Evolutionary conservation across 495 filamentous ascomycete genomes (phyloP), one percentile per base, ranked within the genome.

Genomic region (Xylaria telfairii): DNA sequence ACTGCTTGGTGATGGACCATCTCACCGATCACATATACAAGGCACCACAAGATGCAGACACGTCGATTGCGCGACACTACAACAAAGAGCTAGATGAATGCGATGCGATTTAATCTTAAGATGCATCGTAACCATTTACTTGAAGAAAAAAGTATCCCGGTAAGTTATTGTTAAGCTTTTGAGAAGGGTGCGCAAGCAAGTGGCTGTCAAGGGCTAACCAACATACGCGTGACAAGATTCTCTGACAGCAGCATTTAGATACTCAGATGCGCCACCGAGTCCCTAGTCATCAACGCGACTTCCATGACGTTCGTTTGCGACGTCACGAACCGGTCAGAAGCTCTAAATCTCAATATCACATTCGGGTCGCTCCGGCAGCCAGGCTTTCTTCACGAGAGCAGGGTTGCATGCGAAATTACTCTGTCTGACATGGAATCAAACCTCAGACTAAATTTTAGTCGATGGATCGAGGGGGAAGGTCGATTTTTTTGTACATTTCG

Each of bases 381-480:
- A 59, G 54, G 15, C 32, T 17, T 34, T 59, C 32, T 34, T 59
- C 32, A 1, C 6, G 10, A 37, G 6, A 6, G 30, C 30, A 57
- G 54, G 54, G 54, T n/a, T 59, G 19, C 30, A 59, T 59, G 30
- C 17, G 30, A 59, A 17, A 59, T 30, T 59, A n/a, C 54, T 59
- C 32, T 37, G 6, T 17, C n/a, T 59, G 30, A 37, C n/a, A 32
- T 59, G 6, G 30, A 59, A 59, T 21, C 37, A 12, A 37, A 19
- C 30, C 30, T n/a, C 6, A 2, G 56, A 10, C 12, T 37, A 12
- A 21, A 21, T 9, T 3, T 37, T 28, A 6, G 9, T n/a, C 30
- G 4, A 9, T 37, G 56, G 56, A 4, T 34, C 56, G n/a, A 59
- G 56, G 28, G 30, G 28, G 32, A 15, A 21, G 19, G 56, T 17